A percentile compares a stretch with the other conserved stretches of the same genome.
Conservation (phyloP, 2,329 filamentous ascomycete genomes). For the Ophiosphaerella narmari region DNA sequence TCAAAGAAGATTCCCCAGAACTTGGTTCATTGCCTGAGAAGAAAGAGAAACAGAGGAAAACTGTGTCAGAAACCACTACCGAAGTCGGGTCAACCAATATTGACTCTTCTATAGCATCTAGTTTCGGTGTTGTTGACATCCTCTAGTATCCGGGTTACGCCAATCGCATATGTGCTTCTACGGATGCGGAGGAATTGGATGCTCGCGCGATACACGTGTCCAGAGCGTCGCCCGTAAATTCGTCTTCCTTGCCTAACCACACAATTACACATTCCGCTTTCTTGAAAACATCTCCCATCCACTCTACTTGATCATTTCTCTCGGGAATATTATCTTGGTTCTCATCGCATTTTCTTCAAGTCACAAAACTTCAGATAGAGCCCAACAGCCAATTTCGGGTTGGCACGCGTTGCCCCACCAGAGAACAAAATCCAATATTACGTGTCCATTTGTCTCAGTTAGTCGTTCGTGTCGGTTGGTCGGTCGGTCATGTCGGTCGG, state of each 20-base stretch:
- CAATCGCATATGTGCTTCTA: no score
- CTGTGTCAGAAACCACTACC: background rate
- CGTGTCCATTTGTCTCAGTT: no score
- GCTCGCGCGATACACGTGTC: slow-evolving; percentile 21
- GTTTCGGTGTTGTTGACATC: no score
- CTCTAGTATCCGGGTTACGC: no score
- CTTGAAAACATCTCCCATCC: slow-evolving; percentile 37
- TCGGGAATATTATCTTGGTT: slow-evolving; percentile 32
- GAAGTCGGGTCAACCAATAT: slow-evolving; percentile 5
- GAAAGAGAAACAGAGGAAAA: background rate
- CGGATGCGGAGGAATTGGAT: no score
- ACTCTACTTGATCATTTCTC: slow-evolving; percentile 30
- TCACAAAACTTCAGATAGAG: no score
- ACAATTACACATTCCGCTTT: slow-evolving; percentile 30
- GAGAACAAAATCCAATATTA: no score
- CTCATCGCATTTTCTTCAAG: no score
- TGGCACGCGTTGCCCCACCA: no score
- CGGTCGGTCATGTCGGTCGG: no score
- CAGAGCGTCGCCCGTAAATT: slow-evolving; percentile 28
- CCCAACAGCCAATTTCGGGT: no score
- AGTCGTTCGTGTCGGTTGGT: no score
- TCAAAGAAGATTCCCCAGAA: slow-evolving; percentile 8
- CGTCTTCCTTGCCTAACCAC: slow-evolving; percentile 39
- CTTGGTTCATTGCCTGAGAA: slow-evolving; percentile 3
- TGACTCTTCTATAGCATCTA: slow-evolving; percentile 21